phyloP scores from a whole-genome alignment of 805 yeast species.

The Candida hispaniensis region DNA sequence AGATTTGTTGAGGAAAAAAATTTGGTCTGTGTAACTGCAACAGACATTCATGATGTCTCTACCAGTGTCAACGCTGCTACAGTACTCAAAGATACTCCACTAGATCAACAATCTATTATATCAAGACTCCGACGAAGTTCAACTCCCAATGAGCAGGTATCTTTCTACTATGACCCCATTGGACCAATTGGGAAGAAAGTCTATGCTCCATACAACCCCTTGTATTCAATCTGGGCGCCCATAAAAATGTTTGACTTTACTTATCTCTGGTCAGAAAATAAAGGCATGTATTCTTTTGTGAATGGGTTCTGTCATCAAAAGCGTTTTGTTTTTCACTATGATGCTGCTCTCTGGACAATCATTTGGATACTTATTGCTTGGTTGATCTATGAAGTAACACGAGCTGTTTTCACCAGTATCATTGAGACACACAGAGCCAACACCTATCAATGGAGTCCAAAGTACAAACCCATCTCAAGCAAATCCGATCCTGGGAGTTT shows the following conservation, averaged over 20 bases:
- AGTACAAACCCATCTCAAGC: no score
- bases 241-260: conserved; percentile 20
- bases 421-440: no score
- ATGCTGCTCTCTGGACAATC: conserved; percentile 16
- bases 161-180: conserved; percentile 20
- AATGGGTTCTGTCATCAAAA: conserved; percentile 21
- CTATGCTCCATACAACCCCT: conserved; percentile 18
- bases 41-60: conserved; percentile 20
- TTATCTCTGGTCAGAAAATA: conserved; percentile 21
- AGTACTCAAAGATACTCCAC: conserved; percentile 16
- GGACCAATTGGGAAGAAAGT: conserved; percentile 18
- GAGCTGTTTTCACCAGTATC: no score
- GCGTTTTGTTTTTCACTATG: conserved; percentile 18
- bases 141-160: conserved; percentile 1
- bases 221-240: conserved; percentile 19
- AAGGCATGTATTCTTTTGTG: conserved; percentile 24
- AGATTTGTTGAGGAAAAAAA: conserved; percentile 18
- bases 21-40: conserved; percentile 21
- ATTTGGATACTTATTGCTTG: conserved; percentile 16
- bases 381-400: conserved; percentile 5
- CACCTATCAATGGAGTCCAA: no score
- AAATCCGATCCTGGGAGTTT: no score
- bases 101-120: conserved; percentile 16
- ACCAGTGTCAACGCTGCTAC: conserved; percentile 21
- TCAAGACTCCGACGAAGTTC: conserved; percentile 1